These are phyloP conservation scores for Trichoderma gracile DNA, from an alignment of 2,329 filamentous ascomycete genomes.

Conservation along the genomic window DNA sequence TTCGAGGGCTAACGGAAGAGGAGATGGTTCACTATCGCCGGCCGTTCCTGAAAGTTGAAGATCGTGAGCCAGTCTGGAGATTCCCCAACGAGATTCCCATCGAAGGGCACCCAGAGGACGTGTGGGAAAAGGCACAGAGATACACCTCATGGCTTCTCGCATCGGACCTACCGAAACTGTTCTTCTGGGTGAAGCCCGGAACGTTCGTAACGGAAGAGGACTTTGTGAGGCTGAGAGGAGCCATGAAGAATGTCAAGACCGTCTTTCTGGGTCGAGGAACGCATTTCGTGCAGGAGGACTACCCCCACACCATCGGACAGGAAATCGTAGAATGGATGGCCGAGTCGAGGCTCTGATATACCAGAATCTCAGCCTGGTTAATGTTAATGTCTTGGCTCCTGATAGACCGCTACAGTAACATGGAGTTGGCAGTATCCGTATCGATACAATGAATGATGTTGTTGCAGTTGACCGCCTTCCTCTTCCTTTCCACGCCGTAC, in stretches of 20 bases:
- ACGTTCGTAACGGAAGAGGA: not conserved
- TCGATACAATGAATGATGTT: not conserved
- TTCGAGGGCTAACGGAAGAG: not conserved
- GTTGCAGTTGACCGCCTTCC: not conserved
- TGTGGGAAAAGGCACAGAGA: not conserved
- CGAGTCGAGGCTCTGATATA: not conserved
- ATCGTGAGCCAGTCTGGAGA: slow-evolving; percentile 6
- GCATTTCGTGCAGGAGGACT: slow-evolving; percentile 6
- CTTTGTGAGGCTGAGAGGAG: not conserved
- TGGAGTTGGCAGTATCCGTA: not conserved
- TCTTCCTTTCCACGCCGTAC: too few species aligned
- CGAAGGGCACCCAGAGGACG: not conserved
- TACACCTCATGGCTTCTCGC: not conserved
- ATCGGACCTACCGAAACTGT: not conserved
- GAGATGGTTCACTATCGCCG: slow-evolving; percentile 6
- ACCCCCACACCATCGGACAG: slow-evolving; percentile 3
- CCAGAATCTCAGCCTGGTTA: not conserved
- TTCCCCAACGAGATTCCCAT: slow-evolving; percentile 13
- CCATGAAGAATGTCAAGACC: slow-evolving; percentile 8
- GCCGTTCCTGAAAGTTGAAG: not conserved
- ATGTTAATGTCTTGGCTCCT: too few species aligned
- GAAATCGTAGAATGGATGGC: not conserved
- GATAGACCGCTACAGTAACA: too few species aligned
- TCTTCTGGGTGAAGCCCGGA: slow-evolving; percentile 13
- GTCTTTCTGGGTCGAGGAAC: not conserved